Evolutionary conservation across 345 rosid species (phyloP), one percentile per base, ranked within the genome.

Genomic region (Syzygium aromaticum): DNA sequence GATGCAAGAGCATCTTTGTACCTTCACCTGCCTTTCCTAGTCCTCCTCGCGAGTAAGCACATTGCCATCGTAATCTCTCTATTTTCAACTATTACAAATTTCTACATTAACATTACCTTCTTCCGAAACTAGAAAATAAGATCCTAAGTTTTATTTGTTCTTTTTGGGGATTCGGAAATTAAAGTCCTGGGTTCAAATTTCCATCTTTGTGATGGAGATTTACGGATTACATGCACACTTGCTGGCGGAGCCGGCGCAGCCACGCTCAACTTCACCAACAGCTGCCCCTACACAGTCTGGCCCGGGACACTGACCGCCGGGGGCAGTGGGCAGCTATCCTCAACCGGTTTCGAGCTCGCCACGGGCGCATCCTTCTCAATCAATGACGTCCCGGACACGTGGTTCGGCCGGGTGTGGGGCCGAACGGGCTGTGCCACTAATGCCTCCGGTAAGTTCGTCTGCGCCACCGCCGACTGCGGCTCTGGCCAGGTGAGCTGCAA

Each of bases 371-470:
- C 56, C 23, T 54, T 17, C 56, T 54, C 56, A 5, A 54, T 54
- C 59, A 3, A 8, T 21, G 59, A 54, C 0, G 11, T 54, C 59
- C 59, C 59, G 0, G 27, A 54, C 25, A 54, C 27, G 1, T 54
- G 59, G 5, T 21, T 10, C 0, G 10, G 61, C n/a, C 1, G 2
- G 61, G n/a, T 56, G 56, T 56, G 61, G 61, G 61, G 61, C 61
- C n/a, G n/a, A 56, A 56, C n/a, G 0, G 61, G 61, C 0, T 56
- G 61, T 2, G 1, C 61, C 61, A 0, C 0, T 56, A 27, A 22
- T 56, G 61, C 61, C 10, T 0, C n/a, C 1, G 61, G 61, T 27
- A 56, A 56, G 23, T 56, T 56, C n/a, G 0, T 3, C 0, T 56
- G 61, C n/a, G 1, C 61, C 61, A 56, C n/a, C 61, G n/a, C 56